Evolutionary conservation across 1,284 basidiomycete genomes (phyloP), one percentile per base, ranked within the genome.

Genomic region (Ustilago shanxiensis): DNA sequence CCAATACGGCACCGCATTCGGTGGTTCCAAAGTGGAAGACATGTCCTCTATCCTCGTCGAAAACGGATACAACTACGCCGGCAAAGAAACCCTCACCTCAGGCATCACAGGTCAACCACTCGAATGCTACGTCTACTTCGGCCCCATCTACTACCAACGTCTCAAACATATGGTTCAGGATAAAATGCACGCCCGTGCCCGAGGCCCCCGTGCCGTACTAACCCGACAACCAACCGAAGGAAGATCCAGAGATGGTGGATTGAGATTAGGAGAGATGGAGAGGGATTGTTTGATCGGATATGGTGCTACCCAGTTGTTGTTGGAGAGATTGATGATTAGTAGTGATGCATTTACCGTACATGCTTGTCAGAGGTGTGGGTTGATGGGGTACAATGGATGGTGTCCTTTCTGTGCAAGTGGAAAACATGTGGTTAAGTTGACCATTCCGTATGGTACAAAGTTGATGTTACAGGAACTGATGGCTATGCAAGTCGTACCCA

Each of bases 141-240:
- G 96, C 10, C 97, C 97, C 29, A 99, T 98, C 83, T 98, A 97
- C 88, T 98, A 98, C 87, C 96, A 88, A 74, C 84, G 86, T 50
- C 81, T 88, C 39, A 87, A 87, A 77, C 87, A 87, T 69, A 87
- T 87, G 86, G 95, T 98, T 70, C 93, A 97, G 91, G 95, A 98
- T 89, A 99, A 99, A 89, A 99, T 99, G 97, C 97, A 99, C 83
- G 97, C 97, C 2, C 79, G 84, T 22, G 83, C 84, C 76, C 92
- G 97, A 73, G 97, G 97, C 24, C 97, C 97, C 44, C 92, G 95
- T 80, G 97, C 97, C 6, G 96, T 95, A 16, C 88, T 99, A 55
- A 99, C 97, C 2, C 92, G 97, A 33, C 97, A 99, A 87, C 97
- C 97, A 1, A 99, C 97, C 1, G 97, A 99, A 88, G 97, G 97